Evolutionary conservation across 129 eudicot species (phyloP), one percentile per base, ranked within the genome.

Genomic region (Ambrosia artemisiifolia): DNA sequence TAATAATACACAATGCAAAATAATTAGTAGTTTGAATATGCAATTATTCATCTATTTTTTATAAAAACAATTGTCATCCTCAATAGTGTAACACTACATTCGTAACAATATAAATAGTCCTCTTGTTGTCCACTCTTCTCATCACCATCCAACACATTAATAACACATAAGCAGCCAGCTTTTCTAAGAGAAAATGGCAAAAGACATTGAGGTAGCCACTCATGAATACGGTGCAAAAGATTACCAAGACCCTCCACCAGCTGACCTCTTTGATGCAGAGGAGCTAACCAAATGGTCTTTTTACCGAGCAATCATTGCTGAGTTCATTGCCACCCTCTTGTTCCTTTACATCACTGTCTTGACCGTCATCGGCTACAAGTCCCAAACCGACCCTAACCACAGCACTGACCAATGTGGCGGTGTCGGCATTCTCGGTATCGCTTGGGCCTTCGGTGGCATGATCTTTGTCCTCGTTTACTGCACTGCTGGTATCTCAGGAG

Each of bases 391-490:
- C 42, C 79, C 81, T 5, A 38, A 48, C 20, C 69, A 61, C 43
- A 71, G 68, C 70, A 6, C 67, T 3, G 84, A 81, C 63, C 71
- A 76, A 19, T 85, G 95, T 12, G 86, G 90, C 9, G 91, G 95
- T 7, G 95, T 88, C 5, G 95, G 95, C 47, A 88, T 88, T 59
- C 88, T 88, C 3, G 95, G 95, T 49, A 88, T 88, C 50, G 95
- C 95, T 5, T 88, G 95, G 95, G 95, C 95, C 59, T 88, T 88
- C 34, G 95, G 95, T 7, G 95, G 95, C 84, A 88, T 88, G 95
- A 88, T 88, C 10, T 88, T 88, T 49, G 74, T 87, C 54, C 94
- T 87, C 20, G 92, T 87, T 38, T 87, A 87, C 60, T 87, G 93
- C 87, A 87, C 94, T 12, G 94, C 90, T 7, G 95, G 95, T 16